phyloP scores from a whole-genome alignment of 192 early-diverging fungal species.

The Lobosporangium transversale region DNA sequence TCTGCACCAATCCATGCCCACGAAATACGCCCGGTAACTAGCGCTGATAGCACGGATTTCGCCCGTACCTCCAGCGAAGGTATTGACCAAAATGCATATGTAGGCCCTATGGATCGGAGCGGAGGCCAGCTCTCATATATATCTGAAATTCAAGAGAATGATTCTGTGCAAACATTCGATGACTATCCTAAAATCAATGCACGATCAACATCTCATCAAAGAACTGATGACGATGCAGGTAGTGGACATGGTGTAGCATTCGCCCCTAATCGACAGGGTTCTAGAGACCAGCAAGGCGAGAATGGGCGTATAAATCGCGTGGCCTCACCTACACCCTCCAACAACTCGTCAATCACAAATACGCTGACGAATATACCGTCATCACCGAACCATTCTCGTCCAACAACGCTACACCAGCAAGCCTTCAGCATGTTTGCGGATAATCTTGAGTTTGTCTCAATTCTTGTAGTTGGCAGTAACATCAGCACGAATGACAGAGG shows the following conservation, averaged over 20 bases:
- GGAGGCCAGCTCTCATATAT: slow-evolving; percentile 30
- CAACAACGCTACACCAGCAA: slow-evolving; percentile 26
- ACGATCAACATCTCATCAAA: slow-evolving; percentile 33
- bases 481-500: slow-evolving; percentile 83
- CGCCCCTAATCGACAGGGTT: slow-evolving; percentile 31
- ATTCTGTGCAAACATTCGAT: slow-evolving; percentile 24
- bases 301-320: slow-evolving; percentile 1
- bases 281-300: slow-evolving; percentile 10
- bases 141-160: slow-evolving; percentile 18
- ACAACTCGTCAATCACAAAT: slow-evolving; percentile 39
- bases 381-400: slow-evolving; percentile 9
- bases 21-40: background rate
- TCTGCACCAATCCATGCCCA: slow-evolving; percentile 13
- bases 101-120: slow-evolving; percentile 18
- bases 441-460: slow-evolving; percentile 41
- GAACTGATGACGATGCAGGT: slow-evolving; percentile 25
- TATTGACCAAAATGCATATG: slow-evolving; percentile 3
- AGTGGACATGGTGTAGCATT: slow-evolving; percentile 9
- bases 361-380: slow-evolving; percentile 7
- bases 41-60: background rate
- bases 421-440: slow-evolving; percentile 46
- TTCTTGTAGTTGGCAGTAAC: slow-evolving; percentile 61
- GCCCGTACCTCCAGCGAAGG: slow-evolving; percentile 13
- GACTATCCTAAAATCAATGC: slow-evolving; percentile 37
- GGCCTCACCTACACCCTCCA: slow-evolving; percentile 45